Evolutionary conservation across 495 filamentous ascomycete species (phyloP), one percentile per base, ranked within the genome.

Genomic region (Neurospora sublineolata): DNA sequence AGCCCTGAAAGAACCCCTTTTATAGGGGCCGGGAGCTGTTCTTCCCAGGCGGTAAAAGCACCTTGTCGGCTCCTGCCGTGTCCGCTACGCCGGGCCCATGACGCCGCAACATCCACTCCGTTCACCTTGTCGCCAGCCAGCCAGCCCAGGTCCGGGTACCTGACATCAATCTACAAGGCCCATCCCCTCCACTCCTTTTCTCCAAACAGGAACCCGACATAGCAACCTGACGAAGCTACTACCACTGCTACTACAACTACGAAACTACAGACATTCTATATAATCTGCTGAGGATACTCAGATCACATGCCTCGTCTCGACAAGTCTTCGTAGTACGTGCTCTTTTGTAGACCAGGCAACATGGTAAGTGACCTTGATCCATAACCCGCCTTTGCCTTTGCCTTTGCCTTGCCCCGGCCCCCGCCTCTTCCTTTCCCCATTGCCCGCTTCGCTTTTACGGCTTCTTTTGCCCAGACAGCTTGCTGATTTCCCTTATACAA

Each of bases 241-340:
- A 14, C n/a, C n/a, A n/a, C n/a, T 8, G 23, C 42, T 20, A 42
- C 40, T 42, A 16, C 41, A n/a, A 44, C 41, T 33, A 64, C 52
- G 5, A 33, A 9, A 60, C 52, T 27, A 27, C 52, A 30, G 14
- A 33, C 27, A 36, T 18, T 64, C 14, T 16, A 33, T 36, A 64
- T 64, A 64, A 33, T 18, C 6, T 30, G 52, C 52, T 64, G 70
- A 73, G 71, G 67, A 71, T 76, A 74, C 75, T 73, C 70, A 40
- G 72, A 46, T 69, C 77, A 75, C 75, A 78, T 80, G 77, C 71
- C 71, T 75, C 75, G 76, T 73, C 40, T 58, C 52, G 74, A 71
- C 37, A 74, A 75, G 75, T 76, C 76, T 70, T 73, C 75, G 73
- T 79, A 79, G 79, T 79, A 77, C 77, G 77, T 74, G 73, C 75